These are phyloP conservation scores for Cryptosporidium sp. DNA, from an alignment of 169 alveolate species.

Conservation along the genomic window DNA sequence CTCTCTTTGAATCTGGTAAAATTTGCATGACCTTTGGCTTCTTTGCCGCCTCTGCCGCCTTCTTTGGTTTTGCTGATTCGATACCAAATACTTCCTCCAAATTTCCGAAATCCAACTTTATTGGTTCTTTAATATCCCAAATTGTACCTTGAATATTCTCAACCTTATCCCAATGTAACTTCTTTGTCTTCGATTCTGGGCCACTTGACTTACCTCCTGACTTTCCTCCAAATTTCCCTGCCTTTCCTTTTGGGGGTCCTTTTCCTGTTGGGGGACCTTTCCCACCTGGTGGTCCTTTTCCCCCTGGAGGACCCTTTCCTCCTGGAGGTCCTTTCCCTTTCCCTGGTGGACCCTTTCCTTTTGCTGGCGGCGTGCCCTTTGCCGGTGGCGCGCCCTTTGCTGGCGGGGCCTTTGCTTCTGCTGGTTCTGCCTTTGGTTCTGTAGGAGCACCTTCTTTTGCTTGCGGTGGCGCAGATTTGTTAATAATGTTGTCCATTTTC, in stretches of 20 bases:
- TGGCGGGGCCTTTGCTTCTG: slow-evolving; percentile 5
- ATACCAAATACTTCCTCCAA: slow-evolving; percentile 83
- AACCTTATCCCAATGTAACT: slow-evolving; percentile 92
- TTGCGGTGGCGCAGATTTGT: neutral
- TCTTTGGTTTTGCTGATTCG: slow-evolving; percentile 83
- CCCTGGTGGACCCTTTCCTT: slow-evolving; percentile 38
- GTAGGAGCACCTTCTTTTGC: neutral
- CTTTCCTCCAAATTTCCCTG: slow-evolving; percentile 76
- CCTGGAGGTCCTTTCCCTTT: slow-evolving; percentile 63
- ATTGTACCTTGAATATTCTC: slow-evolving; percentile 89
- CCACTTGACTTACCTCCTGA: slow-evolving; percentile 83
- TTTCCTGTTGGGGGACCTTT: slow-evolving; percentile 81
- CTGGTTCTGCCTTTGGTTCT: neutral
- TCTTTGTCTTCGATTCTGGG: slow-evolving; percentile 81
- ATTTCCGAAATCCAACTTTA: slow-evolving; percentile 78
- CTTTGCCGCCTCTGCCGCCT: slow-evolving; percentile 82
- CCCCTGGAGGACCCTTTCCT: slow-evolving; percentile 76
- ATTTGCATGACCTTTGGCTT: slow-evolving; percentile 85
- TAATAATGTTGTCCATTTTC: slow-evolving; percentile 6
- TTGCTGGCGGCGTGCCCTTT: slow-evolving; percentile 58
- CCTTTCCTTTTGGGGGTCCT: slow-evolving; percentile 84
- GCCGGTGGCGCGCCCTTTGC: slow-evolving; percentile 64
- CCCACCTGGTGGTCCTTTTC: slow-evolving; percentile 80
- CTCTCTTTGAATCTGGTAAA: slow-evolving; percentile 91
- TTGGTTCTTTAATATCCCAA: slow-evolving; percentile 78